Evolutionary conservation across 306 rosid species (phyloP).

Genomic region (Lathyrus aphaca): DNA sequence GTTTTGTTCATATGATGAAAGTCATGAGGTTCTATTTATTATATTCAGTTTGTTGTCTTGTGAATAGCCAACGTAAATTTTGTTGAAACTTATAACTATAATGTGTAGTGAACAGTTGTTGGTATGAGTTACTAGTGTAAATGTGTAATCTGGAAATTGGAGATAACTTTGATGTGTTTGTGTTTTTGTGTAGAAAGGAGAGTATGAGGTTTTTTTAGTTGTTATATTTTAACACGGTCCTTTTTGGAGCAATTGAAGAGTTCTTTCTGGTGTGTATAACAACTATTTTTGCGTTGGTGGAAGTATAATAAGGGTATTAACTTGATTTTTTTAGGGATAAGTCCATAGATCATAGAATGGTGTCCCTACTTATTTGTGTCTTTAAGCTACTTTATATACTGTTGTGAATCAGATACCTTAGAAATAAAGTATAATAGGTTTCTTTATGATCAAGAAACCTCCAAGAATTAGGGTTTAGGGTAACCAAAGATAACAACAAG

Average conservation of each 20-base stretch:
- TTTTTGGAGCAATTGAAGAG: too few relatives aligned
- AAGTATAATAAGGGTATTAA: conserved; percentile 12
- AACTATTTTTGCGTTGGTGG: conserved; percentile 5
- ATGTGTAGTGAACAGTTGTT: conserved; percentile 22
- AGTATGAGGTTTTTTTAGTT: neutral
- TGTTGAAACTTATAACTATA: neutral
- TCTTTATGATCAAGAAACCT: too few relatives aligned
- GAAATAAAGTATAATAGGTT: too few relatives aligned
- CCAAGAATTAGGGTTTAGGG: too few relatives aligned
- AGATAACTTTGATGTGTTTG: conserved; percentile 13
- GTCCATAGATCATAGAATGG: conserved; percentile 12
- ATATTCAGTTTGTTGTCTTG: conserved; percentile 14
- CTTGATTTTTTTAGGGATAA: conserved; percentile 16
- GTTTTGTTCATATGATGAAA: conserved; percentile 16
- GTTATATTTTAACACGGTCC: too few relatives aligned
- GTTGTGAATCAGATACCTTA: too few relatives aligned
- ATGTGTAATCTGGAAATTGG: conserved; percentile 5
- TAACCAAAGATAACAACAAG: too few relatives aligned
- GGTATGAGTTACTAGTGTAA: conserved; percentile 10
- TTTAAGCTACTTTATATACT: conserved; percentile 18
- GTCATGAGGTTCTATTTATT: neutral
- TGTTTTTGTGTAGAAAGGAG: conserved; percentile 12
- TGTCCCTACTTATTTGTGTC: conserved; percentile 20
- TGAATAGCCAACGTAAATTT: conserved; percentile 15
- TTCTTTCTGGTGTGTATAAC: too few relatives aligned